A percentile compares a stretch with the other conserved stretches of the same genome.
These are phyloP conservation scores for Populus pruinosa DNA, from an alignment of 345 rosid genomes.

Conservation along the genomic window DNA sequence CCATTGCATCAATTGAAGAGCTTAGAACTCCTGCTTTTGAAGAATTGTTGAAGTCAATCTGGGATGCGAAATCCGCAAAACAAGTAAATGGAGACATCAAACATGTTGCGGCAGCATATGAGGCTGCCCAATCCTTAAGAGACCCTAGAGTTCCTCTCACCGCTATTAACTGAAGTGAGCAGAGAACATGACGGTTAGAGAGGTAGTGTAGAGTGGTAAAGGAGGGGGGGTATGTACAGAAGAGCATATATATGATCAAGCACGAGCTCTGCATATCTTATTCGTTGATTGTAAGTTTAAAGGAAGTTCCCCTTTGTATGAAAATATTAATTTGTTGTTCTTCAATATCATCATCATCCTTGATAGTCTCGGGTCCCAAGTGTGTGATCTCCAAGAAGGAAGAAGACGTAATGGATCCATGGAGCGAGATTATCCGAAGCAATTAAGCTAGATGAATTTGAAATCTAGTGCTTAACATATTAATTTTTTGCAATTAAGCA, in stretches of 20 bases:
- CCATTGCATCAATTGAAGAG: constrained; percentile 73
- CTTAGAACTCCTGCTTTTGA: constrained; percentile 85
- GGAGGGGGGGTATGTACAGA: constrained; percentile 34
- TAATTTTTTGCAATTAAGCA: too few relatives aligned
- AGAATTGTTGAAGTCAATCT: constrained; percentile 65
- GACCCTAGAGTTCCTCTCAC: constrained; percentile 89
- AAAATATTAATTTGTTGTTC: not conserved
- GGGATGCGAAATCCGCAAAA: constrained; percentile 60
- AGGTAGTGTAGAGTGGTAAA: constrained; percentile 9
- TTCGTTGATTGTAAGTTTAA: constrained; percentile 33
- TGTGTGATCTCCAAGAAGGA: too few relatives aligned
- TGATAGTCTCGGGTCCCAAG: too few relatives aligned
- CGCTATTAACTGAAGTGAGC: constrained; percentile 60
- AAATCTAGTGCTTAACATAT: not conserved
- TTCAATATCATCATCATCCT: too few relatives aligned
- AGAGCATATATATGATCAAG: not conserved
- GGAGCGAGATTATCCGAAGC: too few relatives aligned
- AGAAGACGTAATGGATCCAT: too few relatives aligned
- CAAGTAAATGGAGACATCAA: constrained; percentile 75
- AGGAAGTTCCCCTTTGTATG: constrained; percentile 3
- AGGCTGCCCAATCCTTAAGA: constrained; percentile 57
- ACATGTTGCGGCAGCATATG: constrained; percentile 47
- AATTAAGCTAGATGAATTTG: too few relatives aligned
- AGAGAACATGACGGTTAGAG: constrained; percentile 6
- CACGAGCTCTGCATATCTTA: constrained; percentile 7